Evolutionary conservation across 1,139 yeast genomes (phyloP).

Genomic region (Petasospora fabianii): DNA sequence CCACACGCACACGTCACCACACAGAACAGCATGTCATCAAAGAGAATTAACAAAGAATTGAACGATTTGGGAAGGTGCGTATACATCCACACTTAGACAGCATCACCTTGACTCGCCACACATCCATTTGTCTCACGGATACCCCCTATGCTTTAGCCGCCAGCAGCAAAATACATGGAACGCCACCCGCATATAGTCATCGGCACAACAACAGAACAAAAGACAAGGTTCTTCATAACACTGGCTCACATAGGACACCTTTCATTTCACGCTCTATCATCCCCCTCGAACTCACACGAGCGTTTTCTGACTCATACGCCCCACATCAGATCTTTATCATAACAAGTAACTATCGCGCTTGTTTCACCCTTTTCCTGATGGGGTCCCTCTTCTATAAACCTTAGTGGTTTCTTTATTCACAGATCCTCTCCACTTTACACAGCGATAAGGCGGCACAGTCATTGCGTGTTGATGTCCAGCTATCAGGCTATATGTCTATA

Average conservation of each 20-base stretch:
- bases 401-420: too few species aligned
- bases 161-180: too few species aligned
- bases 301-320: background rate
- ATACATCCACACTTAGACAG: background rate
- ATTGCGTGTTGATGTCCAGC: background rate
- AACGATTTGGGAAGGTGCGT: conserved; percentile 92
- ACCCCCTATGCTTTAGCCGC: background rate
- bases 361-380: too few species aligned
- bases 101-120: background rate
- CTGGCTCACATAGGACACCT: too few species aligned
- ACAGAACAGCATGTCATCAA: conserved; percentile 36
- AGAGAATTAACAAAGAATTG: conserved; percentile 94
- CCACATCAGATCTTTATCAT: background rate
- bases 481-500: background rate
- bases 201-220: too few species aligned
- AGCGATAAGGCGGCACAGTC: background rate
- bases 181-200: background rate
- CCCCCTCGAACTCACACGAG: background rate
- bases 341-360: background rate
- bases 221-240: too few species aligned
- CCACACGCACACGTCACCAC: background rate
- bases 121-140: background rate
- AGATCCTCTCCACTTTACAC: too few species aligned
- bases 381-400: too few species aligned
- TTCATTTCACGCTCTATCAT: too few species aligned